Conservation (phyloP, 2,329 filamentous ascomycete genomes). For the Botrytis galanthina region DNA sequence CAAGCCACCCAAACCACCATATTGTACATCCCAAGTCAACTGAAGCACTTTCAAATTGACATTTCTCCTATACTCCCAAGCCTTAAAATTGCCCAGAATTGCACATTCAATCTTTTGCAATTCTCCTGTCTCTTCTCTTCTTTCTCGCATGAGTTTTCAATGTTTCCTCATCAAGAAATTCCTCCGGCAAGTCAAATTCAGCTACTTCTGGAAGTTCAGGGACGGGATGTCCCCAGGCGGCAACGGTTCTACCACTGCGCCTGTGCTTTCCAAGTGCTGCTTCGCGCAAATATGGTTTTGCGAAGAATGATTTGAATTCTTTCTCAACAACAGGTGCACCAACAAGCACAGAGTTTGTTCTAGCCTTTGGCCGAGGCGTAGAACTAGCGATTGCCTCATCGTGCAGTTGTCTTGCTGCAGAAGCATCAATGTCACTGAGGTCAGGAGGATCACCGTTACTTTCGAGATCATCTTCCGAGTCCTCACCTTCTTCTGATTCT, state of each 20-base stretch:
- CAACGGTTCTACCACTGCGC: conserved; percentile 64
- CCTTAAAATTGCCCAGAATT: conserved; percentile 17
- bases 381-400: conserved; percentile 41
- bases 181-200: conserved; percentile 74
- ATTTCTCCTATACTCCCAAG: conserved; percentile 21
- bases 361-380: conserved; percentile 26
- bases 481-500: conserved; percentile 27
- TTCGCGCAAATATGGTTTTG: conserved; percentile 68
- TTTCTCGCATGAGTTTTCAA: conserved; percentile 60
- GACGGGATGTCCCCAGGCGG: conserved; percentile 79
- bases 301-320: conserved; percentile 85
- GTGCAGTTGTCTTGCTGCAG: conserved; percentile 71
- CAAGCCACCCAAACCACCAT: conserved; percentile 6
- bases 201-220: conserved; percentile 63
- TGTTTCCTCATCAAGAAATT: conserved; percentile 46
- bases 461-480: conserved; percentile 55
- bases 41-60: conserved; percentile 41
- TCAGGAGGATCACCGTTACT: conserved; percentile 48
- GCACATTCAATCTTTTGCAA: conserved; percentile 25
- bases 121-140: conserved; percentile 47
- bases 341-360: conserved; percentile 26
- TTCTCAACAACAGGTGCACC: conserved; percentile 42
- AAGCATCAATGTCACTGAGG: conserved; percentile 68
- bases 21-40: conserved; percentile 31
- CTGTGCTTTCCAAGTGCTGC: conserved; percentile 72